Conservation (phyloP, 345 rosid genomes). For the Physaria fendleri region DNA sequence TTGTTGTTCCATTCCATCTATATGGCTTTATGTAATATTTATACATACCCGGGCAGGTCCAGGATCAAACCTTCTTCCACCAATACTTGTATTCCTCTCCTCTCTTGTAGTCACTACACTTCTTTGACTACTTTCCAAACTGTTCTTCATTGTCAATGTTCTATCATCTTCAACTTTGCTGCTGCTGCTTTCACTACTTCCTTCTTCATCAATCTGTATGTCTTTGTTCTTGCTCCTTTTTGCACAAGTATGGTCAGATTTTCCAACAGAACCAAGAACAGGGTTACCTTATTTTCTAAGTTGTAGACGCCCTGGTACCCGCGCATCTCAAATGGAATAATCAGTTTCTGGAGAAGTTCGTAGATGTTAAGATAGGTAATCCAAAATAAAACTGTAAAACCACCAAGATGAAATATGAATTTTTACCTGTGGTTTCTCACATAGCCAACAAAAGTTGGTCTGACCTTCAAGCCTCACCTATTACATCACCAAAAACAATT, state of each 20-base stretch:
- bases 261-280: conserved; percentile 17
- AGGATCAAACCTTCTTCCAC: conserved; percentile 21
- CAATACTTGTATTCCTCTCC: conserved; percentile 12
- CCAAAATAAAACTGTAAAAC: background rate
- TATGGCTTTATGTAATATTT: background rate
- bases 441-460: conserved; percentile 89
- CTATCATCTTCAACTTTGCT: conserved; percentile 7
- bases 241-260: background rate
- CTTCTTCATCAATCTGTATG: conserved; percentile 1
- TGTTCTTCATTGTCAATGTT: background rate
- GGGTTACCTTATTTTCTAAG: conserved; percentile 79
- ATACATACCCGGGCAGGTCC: conserved; percentile 30
- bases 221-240: background rate
- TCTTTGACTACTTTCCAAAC: background rate
- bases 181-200: conserved; percentile 2
- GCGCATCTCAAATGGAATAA: conserved; percentile 94
- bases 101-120: conserved; percentile 12
- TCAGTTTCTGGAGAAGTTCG: conserved; percentile 44
- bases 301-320: conserved; percentile 84
- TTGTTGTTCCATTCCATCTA: background rate
- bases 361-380: background rate
- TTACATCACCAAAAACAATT: background rate
- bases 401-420: background rate
- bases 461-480: conserved; percentile 91
- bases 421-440: conserved; percentile 77